Base-by-base conservation (phyloP, 345 rosid species). In the Limnanthes douglasii region DNA sequence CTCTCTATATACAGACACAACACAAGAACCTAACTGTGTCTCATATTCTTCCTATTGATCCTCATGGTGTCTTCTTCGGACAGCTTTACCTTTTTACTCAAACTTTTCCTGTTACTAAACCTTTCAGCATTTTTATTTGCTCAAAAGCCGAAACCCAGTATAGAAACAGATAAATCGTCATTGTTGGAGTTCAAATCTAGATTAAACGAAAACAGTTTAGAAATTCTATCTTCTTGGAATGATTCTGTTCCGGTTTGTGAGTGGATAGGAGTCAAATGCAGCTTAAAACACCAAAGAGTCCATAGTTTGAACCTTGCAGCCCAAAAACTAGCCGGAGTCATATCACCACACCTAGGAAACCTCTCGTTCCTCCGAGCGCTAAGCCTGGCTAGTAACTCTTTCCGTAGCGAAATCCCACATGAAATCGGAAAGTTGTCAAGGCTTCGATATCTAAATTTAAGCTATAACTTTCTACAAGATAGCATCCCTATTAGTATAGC, bases 331-430 rank as follows among this genome's bases (percentile, higher is more conserved):
- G 5, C 15, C 2, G 64, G 68, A 4, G 26, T 10, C 4, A 8
- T 62, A 14, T 51, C 60, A 11, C 63, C 63, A 0, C 39, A 52
- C 13, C 43, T 62, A 6, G 68, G 68, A 28, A 62, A 62, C 37
- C 45, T 62, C 31, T 50, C 62, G 2, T 62, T 52, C 36, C 49
- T 62, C 28, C 56, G 48, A 38, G 16, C 1, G 20, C 37, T 51
- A 5, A 10, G 40, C 31, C 63, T 62, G 24, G 33, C 4, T 15
- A 37, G 43, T 18, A 62, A 62, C 37, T 46, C 40, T 27, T 47
- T 62, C 7, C 17, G 11, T 2, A 18, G 30, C 23, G 34, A 0
- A 19, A 59, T 58, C 8, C 44, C 69, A 28, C 37, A 0, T n/a
- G 46, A 63, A 15, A 4, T 55, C 0, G 53, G 39, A 6, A 21